Base-by-base conservation (phyloP, 306 rosid genomes). In the Arachis hypogaea region DNA sequence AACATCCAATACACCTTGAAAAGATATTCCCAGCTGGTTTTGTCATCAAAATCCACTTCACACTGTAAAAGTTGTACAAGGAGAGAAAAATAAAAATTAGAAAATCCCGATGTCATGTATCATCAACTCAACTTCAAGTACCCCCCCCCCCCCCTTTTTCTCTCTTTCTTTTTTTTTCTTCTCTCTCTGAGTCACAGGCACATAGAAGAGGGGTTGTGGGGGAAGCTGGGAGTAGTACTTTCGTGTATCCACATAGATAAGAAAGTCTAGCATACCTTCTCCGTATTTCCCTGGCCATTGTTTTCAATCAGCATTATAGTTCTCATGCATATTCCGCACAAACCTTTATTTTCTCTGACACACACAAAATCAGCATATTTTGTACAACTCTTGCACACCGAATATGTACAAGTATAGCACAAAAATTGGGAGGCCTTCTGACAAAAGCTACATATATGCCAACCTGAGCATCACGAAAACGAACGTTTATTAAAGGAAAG, bases 11-110 rank as follows among this genome's bases (percentile, higher is more conserved):
- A 95, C 73, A 92, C 85, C 88, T 95, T 95, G 86, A 95, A 95
- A 74, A 95, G 99, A 88, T 95, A 95, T 88, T 95, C 99, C 98
- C 98, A 95, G 78, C 98, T 95, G 85, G 82, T 87, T 81, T 79
- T 87, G 87, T 95, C 99, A 77, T 95, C 99, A 81, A 95, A 95
- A 88, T 95, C 98, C 80, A 92, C 99, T 66, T 83, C 63, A 61
- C 83, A 81, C 87, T 81, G 80, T 29, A 74, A 54, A 75, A 59
- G 68, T 14, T 50, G 28, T 63, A 69, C 61, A 70, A 5, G 30
- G 30, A 69, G 61, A 44, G 60, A 11, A 29, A 58, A 16, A 57
- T 55, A 57, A 46, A 78, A 76, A 67, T 77, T 41, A 74, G 52
- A 66, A 54, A 59, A 78, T 46, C 78, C 73, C 45, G 30, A 40